Evolutionary conservation across 345 rosid genomes (phyloP).

Genomic region (Capsella bursapastoris): DNA sequence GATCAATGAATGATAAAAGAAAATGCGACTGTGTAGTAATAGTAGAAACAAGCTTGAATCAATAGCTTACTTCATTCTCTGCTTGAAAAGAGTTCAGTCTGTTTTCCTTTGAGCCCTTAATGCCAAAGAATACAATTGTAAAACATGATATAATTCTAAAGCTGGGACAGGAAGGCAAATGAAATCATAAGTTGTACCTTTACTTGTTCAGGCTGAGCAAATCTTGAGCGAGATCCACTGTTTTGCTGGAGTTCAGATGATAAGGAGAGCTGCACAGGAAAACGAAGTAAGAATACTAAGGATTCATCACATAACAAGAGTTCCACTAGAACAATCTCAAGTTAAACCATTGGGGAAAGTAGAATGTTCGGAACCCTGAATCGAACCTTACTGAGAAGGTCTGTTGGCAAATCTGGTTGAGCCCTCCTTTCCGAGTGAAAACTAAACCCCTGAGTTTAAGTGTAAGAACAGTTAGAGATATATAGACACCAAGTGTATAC

Average conservation of each 20-base stretch:
- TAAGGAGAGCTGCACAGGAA: constrained; percentile 66
- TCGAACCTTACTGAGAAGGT: constrained; percentile 85
- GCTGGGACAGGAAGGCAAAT: constrained; percentile 8
- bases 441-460: constrained; percentile 63
- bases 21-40: background rate
- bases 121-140: constrained; percentile 43
- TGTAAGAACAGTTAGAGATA: constrained; percentile 1
- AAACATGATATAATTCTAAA: constrained; percentile 39
- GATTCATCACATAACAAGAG: background rate
- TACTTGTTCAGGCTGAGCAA: constrained; percentile 47
- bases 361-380: background rate
- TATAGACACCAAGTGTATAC: constrained; percentile 15
- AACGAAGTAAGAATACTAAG: background rate
- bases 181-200: constrained; percentile 55
- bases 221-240: constrained; percentile 53
- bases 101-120: constrained; percentile 92
- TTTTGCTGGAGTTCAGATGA: constrained; percentile 60
- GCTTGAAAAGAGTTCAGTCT: constrained; percentile 60
- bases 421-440: constrained; percentile 62
- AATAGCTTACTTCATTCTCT: constrained; percentile 62
- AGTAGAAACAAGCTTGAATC: background rate
- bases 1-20: background rate
- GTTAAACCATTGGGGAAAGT: background rate
- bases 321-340: background rate
- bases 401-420: constrained; percentile 66